Conservation (phyloP, 352 stramenopile species). For the Globisporangium barbulae region DNA sequence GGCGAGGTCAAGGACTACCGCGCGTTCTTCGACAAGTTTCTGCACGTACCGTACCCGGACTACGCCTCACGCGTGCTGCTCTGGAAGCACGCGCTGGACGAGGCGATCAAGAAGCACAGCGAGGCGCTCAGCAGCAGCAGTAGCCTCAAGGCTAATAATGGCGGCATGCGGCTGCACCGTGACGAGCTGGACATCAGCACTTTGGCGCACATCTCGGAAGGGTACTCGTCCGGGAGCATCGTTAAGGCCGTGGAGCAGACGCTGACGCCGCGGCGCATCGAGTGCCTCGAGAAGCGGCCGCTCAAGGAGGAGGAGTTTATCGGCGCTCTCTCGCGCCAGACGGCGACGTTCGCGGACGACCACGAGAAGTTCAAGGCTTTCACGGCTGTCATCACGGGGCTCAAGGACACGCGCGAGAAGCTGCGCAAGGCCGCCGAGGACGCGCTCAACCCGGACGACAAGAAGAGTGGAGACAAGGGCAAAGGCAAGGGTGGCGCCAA, state of each 20-base stretch:
- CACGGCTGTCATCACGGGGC: constrained; percentile 62
- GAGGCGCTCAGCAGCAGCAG: constrained; percentile 14
- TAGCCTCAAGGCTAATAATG: constrained; percentile 14
- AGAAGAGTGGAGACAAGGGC: constrained; percentile 66
- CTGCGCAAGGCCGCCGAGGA: constrained; percentile 57
- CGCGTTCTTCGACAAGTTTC: constrained; percentile 90
- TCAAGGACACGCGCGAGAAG: constrained; percentile 71
- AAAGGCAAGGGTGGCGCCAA: constrained; percentile 61
- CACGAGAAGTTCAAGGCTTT: constrained; percentile 79
- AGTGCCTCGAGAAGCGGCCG: constrained; percentile 75
- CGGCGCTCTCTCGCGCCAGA: constrained; percentile 58
- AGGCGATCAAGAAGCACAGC: constrained; percentile 40
- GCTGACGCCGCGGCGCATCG: constrained; percentile 70
- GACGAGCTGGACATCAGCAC: constrained; percentile 84
- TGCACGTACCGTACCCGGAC: constrained; percentile 92
- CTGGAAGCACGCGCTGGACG: constrained; percentile 81
- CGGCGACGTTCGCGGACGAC: constrained; percentile 60
- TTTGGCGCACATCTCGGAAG: constrained; percentile 89
- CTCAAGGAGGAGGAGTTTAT: constrained; percentile 89
- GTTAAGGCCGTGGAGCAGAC: constrained; percentile 69
- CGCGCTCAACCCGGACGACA: constrained; percentile 60
- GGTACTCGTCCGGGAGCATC: constrained; percentile 88
- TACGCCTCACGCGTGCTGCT: constrained; percentile 88
- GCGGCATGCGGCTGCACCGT: constrained; percentile 16
- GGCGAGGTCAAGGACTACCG: constrained; percentile 87